Conservation (phyloP, 2,329 filamentous ascomycete species). For the Paecilomyces sp. region DNA sequence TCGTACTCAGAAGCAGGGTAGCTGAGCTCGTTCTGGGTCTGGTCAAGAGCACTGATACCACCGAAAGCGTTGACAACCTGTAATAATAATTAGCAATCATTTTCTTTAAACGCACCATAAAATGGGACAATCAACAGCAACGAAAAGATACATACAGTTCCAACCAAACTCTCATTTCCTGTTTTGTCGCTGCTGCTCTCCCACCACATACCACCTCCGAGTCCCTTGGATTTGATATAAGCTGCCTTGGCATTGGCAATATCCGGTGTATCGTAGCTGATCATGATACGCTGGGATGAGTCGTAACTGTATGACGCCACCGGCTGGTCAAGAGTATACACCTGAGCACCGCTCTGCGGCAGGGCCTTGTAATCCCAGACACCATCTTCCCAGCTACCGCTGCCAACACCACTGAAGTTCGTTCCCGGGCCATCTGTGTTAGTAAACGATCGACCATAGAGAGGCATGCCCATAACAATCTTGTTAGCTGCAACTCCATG, state of each 20-base stretch:
- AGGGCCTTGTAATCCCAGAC: constrained; percentile 86
- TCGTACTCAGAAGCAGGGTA: constrained; percentile 50
- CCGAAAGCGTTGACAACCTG: constrained; percentile 27
- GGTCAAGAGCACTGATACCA: constrained; percentile 35
- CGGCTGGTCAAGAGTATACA: constrained; percentile 52
- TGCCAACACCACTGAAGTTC: constrained; percentile 63
- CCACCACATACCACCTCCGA: constrained; percentile 97
- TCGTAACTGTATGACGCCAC: constrained; percentile 65
- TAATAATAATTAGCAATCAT: neutral
- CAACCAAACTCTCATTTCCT: constrained; percentile 60
- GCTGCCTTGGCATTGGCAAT: constrained; percentile 66
- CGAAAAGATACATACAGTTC: constrained; percentile 30
- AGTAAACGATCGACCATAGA: constrained; percentile 82
- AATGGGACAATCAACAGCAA: neutral
- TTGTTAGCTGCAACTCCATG: constrained; percentile 61
- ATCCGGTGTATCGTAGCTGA: constrained; percentile 65
- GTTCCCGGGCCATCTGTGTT: constrained; percentile 68
- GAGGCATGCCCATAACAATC: constrained; percentile 82
- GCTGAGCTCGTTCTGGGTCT: constrained; percentile 39
- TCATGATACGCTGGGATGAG: constrained; percentile 49
- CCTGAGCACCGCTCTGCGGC: constrained; percentile 58
- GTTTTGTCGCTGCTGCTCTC: constrained; percentile 73
- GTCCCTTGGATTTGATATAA: constrained; percentile 58
- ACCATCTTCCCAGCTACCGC: constrained; percentile 77
- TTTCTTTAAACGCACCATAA: neutral